These are phyloP conservation scores for Phanerodontia chrysosporium DNA, from an alignment of 768 basidiomycete species.

Conservation along the genomic window DNA sequence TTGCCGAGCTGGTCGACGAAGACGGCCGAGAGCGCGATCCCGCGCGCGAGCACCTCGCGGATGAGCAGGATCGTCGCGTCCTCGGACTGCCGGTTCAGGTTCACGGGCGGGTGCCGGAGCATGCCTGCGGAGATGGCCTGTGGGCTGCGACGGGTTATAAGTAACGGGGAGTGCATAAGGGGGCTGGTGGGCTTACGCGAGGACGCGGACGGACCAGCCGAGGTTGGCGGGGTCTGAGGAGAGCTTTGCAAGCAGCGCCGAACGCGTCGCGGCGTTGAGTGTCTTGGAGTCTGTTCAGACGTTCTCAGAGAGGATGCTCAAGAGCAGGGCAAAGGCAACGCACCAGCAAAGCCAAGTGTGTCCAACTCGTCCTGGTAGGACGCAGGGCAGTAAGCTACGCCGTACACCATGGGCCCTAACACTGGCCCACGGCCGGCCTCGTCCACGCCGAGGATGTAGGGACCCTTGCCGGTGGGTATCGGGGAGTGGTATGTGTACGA, in stretches of 20 bases:
- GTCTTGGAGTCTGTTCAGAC: slow-evolving; percentile 83
- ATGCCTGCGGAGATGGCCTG: slow-evolving; percentile 90
- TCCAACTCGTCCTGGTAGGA: slow-evolving; percentile 73
- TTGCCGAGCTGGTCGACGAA: slow-evolving; percentile 95
- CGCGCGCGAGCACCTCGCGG: slow-evolving; percentile 74
- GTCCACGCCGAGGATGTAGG: slow-evolving; percentile 97
- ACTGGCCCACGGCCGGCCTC: slow-evolving; percentile 97
- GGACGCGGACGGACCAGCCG: slow-evolving; percentile 79
- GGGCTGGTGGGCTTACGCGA: slow-evolving; percentile 41
- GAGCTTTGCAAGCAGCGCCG: slow-evolving; percentile 60
- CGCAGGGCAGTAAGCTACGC: slow-evolving; percentile 87
- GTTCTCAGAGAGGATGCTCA: not conserved
- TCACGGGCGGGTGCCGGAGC: slow-evolving; percentile 77
- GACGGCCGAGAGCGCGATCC: slow-evolving; percentile 77
- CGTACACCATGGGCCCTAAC: slow-evolving; percentile 93
- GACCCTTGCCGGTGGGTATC: slow-evolving; percentile 62
- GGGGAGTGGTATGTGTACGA: slow-evolving; percentile 81
- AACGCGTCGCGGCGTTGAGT: slow-evolving; percentile 66
- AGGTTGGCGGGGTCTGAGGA: slow-evolving; percentile 67
- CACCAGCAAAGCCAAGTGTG: slow-evolving; percentile 87
- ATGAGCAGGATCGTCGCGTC: slow-evolving; percentile 90
- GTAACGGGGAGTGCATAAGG: not conserved
- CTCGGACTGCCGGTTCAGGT: slow-evolving; percentile 85
- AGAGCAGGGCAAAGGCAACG: slow-evolving; percentile 11
- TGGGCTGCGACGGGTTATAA: slow-evolving; percentile 57